Evolutionary conservation across 441 rosid genomes (phyloP), one percentile per base, ranked within the genome.

Genomic region (Geranium incanum): DNA sequence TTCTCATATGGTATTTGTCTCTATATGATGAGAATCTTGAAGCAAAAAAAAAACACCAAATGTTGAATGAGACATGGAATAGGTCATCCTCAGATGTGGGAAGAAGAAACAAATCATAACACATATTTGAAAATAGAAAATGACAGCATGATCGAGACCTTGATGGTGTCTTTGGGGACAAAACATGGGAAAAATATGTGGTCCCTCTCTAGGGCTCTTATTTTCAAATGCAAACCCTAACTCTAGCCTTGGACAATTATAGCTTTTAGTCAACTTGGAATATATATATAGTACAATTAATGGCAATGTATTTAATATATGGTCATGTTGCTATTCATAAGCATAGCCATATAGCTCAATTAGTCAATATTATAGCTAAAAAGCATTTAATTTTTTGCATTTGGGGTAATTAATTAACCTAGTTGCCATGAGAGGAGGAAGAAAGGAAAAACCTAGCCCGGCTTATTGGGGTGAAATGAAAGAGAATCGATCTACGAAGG

Each of bases 91-190:
- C 64, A 62, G 15, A 66, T 67, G 50, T 43, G 16, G 69, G 67
- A 66, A 67, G 62, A 68, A 38, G 45, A 64, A 55, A 66, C 68
- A 68, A 70, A 45, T 9, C 9, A 45, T 1, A 45, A 45, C n/a
- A 70, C 71, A 67, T 69, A 12, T 41, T 33, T 18, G 48, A n/a
- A n/a, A 28, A 73, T 11, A 7, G 50, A 70, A 62, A 72, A 68
- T 18, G 66, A 71, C 75, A 73, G 70, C 77, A 48, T 66, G 67
- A 77, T 75, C 81, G 74, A 80, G 77, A 75, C 71, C 64, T 72
- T 45, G 77, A 70, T 75, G 69, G 67, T 72, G 65, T 4, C 19
- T 76, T 52, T 38, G 65, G 55, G 36, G 78, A 70, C 78, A 77
- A 63, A 70, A 67, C 68, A 65, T 6, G 39, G 72, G 12, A 67